Base-by-base conservation (phyloP, 331 rosid species). In the Quercus lobata region DNA sequence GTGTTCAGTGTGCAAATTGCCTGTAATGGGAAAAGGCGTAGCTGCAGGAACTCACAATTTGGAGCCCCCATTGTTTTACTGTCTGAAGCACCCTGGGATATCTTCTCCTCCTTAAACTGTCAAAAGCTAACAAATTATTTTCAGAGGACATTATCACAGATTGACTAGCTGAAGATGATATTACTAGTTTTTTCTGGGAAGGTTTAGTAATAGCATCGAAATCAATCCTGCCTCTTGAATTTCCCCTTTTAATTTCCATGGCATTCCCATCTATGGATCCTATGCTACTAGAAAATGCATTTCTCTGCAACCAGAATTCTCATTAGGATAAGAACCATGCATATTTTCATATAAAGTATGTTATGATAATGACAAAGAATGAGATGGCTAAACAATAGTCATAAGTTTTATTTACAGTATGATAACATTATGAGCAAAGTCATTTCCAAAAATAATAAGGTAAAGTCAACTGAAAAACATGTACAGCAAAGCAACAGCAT, bases 111-210 rank as follows among this genome's bases (percentile, higher is more conserved):
- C 91, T 84, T 57, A 86, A 84, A 75, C 87, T 46, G 89, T 93
- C 99, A 87, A 96, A 96, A 63, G 98, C 91, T 55, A 97, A 97
- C 99, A 98, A 96, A 78, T 96, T 92, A 77, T 85, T 90, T 60
- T 89, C 87, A 83, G 37, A 83, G 49, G 75, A 49, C 71, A 87
- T 88, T 72, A 87, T 66, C 76, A 74, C 76, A 70, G 92, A 63
- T 72, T 89, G 96, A 62, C 53, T 4, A 46, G 16, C 53, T 46
- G 53, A 46, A 8, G 53, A 46, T 46, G 53, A 46, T 46, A 86
- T 75, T 71, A 82, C 81, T 72, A 87, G 76, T 52, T 86, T 57
- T 85, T 89, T 94, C 72, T 84, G 94, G 41, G 86, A 84, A 84
- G 88, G 94, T 80, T 84, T 89, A 29, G 90, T 87, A 72, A 86